Percentiles rank a stretch among this genome's conserved stretches.
These are phyloP conservation scores for Scheffersomyces coipomensis DNA, from an alignment of 805 yeast genomes.

Conservation along the genomic window DNA sequence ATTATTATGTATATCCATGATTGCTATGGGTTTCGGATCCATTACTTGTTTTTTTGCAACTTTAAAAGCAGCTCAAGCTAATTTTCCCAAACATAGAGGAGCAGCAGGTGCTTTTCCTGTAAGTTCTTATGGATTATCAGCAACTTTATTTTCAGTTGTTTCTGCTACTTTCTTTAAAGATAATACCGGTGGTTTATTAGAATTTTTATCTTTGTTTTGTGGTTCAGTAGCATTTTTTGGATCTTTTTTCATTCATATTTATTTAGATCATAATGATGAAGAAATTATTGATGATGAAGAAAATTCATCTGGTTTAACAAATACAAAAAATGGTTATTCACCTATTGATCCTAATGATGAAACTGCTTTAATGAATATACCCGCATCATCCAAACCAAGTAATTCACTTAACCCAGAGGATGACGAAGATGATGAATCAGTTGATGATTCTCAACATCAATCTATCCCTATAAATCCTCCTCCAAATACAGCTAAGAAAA, in stretches of 20 bases:
- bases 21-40: constrained; percentile 63
- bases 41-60: constrained; percentile 60
- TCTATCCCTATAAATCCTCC: neutral
- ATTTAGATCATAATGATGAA: constrained; percentile 26
- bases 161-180: constrained; percentile 53
- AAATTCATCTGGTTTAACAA: neutral
- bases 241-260: constrained; percentile 42
- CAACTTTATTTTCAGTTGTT: constrained; percentile 58
- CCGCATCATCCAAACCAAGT: neutral
- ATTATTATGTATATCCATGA: constrained; percentile 48
- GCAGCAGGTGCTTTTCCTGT: constrained; percentile 69
- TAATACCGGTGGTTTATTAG: constrained; percentile 53
- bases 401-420: neutral
- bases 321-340: neutral
- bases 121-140: constrained; percentile 68
- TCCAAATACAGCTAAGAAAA: neutral
- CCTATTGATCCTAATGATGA: constrained; percentile 1
- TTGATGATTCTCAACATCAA: no score
- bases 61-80: constrained; percentile 55
- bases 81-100: constrained; percentile 71
- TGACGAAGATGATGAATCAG: neutral
- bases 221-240: constrained; percentile 46
- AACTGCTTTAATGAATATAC: neutral
- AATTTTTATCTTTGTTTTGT: constrained; percentile 54
- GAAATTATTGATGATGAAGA: constrained; percentile 11